Base-by-base conservation (phyloP, 1,284 basidiomycete genomes). In the Moniliella sp. region DNA sequence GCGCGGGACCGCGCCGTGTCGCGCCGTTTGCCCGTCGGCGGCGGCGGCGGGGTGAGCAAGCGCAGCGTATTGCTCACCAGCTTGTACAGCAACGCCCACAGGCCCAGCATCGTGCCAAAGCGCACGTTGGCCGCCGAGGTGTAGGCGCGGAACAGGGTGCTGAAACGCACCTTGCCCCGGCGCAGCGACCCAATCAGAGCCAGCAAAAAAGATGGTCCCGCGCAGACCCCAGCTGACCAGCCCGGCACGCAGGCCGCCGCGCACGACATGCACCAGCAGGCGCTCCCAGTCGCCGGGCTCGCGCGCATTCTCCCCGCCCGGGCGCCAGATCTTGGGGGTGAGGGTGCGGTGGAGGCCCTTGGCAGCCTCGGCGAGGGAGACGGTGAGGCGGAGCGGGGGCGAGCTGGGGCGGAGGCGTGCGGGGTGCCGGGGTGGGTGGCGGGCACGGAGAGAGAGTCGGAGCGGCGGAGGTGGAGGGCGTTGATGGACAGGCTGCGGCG, bases 81-180 rank as follows among this genome's bases (percentile, higher is more conserved):
- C 33, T 59, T 59, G 44, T 56, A 59, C 5, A 57, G 39, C 13
- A 36, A 35, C 2, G 54, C 48, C 54, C 54, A 59, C 13, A 51
- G 28, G 14, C 42, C 46, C 18, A 59, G 54, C 39, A 49, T 39
- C 12, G 45, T 33, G 4, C 48, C 52, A 33, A 57, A 56, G 18
- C 56, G 52, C 11, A 50, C 37, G 32, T 53, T 51, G 4, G 36
- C 34, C 5, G 48, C 41, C 2, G 48, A 46, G 9, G 54, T 35
- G 18, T 46, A 36, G 2, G 54, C 48, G 39, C 21, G 11, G 43
- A 39, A 13, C 46, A 38, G 26, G 10, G 26, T 11, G 13, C 8
- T 23, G 21, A n/a, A 23, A 23, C 21, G 7, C 8, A 23, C 21
- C 31, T 18, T 15, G 39, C n/a, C n/a, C n/a, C n/a, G 45, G 26